Conservation (phyloP, 768 basidiomycete genomes). For the Mycena pura region DNA sequence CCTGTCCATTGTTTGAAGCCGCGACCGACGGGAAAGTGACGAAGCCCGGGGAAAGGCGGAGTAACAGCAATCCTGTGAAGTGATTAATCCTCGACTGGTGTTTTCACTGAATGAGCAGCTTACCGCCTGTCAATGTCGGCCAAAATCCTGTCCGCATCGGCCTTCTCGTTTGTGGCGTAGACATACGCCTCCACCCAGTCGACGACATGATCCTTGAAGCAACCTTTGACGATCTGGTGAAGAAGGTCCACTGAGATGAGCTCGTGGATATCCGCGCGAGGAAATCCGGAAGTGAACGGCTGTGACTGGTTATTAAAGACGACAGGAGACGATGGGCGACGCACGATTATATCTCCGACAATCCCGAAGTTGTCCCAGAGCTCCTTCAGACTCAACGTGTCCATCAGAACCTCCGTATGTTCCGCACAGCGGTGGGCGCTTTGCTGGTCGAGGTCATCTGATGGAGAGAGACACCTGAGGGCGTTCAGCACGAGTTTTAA, state of each 20-base stretch:
- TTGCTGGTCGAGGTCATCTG: not conserved
- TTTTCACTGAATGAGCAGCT: not conserved
- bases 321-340: not conserved
- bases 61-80: conserved; percentile 28
- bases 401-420: conserved; percentile 27
- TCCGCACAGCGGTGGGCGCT: conserved; percentile 12
- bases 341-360: conserved; percentile 29
- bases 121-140: conserved; percentile 40
- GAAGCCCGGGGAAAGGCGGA: conserved; percentile 26
- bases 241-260: conserved; percentile 36
- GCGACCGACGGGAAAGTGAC: conserved; percentile 24
- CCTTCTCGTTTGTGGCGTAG: conserved; percentile 1
- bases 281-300: conserved; percentile 44
- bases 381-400: conserved; percentile 12
- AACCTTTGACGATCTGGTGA: conserved; percentile 35
- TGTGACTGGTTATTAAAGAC: not conserved
- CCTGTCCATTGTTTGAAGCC: conserved; percentile 33
- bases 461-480: conserved; percentile 2
- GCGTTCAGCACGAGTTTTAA: not conserved
- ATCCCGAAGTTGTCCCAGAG: conserved; percentile 36
- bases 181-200: conserved; percentile 39
- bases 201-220: conserved; percentile 45
- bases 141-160: conserved; percentile 24
- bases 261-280: conserved; percentile 39
- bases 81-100: not conserved